Evolutionary conservation across 345 rosid genomes (phyloP), one percentile per base, ranked within the genome.

Genomic region (Melastoma malabathricum): DNA sequence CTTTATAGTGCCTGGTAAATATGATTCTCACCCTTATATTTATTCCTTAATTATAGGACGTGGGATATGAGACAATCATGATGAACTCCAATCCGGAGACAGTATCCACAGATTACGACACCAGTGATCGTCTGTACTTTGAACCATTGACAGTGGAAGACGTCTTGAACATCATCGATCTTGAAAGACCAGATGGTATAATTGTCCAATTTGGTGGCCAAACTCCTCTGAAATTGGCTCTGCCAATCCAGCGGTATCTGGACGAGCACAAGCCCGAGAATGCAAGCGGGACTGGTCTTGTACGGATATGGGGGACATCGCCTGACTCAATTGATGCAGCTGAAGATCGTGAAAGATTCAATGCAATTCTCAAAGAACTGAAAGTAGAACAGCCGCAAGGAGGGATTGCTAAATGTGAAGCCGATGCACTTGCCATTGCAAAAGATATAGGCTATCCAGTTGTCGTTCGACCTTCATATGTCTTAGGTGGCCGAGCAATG

Each of bases 51-150:
- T 44, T 75, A 67, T 86, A 90, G 98, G 72, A 75, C 68, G 98
- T 96, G 38, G 94, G 94, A 69, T 92, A 69, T 64, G 98, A 92
- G 78, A 92, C 98, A 56, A 84, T 92, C 63, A 87, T 87, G 98
- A 75, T 92, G 90, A 92, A 92, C 66, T 87, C 97, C 44, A 92
- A 92, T 65, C 98, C 98, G 43, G 98, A 92, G 63, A 87, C 98
- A 2, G 98, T 84, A 49, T 87, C 95, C 46, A 84, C 96, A 10
- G 98, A 87, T 69, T 92, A 92, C 59, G 97, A 92, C 63, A 92
- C 97, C 39, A 92, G 98, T 43, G 84, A 87, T 51, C 82, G 98
- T 62, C 95, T 92, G 61, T 92, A 92, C 71, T 87, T 87, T 57
- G 96, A 92, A 56, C 96, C 98, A 18, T 67, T 87, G 52, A 92